Evolutionary conservation across 495 filamentous ascomycete species (phyloP).

Genomic region (Penicillium arizonense): DNA sequence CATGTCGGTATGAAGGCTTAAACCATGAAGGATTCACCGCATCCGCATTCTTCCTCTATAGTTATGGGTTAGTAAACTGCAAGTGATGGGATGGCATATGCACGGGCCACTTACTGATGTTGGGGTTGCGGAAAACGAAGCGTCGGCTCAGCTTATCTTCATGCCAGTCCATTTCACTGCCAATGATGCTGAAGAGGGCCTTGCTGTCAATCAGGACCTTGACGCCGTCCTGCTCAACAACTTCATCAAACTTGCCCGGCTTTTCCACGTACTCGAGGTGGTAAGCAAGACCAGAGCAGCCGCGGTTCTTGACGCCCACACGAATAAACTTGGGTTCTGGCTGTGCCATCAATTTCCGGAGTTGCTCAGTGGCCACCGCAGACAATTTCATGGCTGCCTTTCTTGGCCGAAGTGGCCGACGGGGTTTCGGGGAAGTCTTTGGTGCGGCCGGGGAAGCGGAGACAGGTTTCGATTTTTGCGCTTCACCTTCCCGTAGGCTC

Average conservation of each 20-base stretch:
- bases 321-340: slow-evolving; percentile 90
- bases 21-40: slow-evolving; percentile 96
- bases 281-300: slow-evolving; percentile 96
- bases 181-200: slow-evolving; percentile 95
- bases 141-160: slow-evolving; percentile 87
- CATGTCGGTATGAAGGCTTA: slow-evolving; percentile 23
- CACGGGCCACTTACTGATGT: slow-evolving; percentile 76
- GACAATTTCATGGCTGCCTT: slow-evolving; percentile 92
- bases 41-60: slow-evolving; percentile 93
- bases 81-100: background rate
- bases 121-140: slow-evolving; percentile 95
- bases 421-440: slow-evolving; percentile 41
- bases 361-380: slow-evolving; percentile 68
- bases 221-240: slow-evolving; percentile 93
- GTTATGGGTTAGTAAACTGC: slow-evolving; percentile 31
- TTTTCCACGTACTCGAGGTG: slow-evolving; percentile 94
- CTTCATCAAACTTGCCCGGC: slow-evolving; percentile 81
- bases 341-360: slow-evolving; percentile 70
- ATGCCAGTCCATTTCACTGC: slow-evolving; percentile 98
- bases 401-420: slow-evolving; percentile 71
- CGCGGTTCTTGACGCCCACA: slow-evolving; percentile 89
- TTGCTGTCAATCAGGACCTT: slow-evolving; percentile 96
- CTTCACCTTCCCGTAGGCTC: slow-evolving; percentile 59
- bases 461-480: slow-evolving; percentile 55
- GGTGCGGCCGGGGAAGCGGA: slow-evolving; percentile 27